These are phyloP conservation scores for Whalleya microplaca DNA, from an alignment of 2,329 filamentous ascomycete genomes.

Conservation along the genomic window DNA sequence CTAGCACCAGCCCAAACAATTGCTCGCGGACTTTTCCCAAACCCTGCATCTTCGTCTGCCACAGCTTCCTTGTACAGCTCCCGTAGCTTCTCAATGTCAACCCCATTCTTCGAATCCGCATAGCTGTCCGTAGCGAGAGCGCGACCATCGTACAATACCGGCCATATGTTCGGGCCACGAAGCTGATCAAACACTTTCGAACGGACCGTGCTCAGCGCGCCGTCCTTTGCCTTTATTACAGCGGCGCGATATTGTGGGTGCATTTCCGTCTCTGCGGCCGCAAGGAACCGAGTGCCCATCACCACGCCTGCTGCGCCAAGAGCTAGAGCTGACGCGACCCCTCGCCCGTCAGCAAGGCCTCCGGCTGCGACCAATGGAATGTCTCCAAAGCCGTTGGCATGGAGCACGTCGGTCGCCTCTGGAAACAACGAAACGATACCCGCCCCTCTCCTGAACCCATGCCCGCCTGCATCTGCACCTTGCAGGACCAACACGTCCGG, in stretches of 20 bases:
- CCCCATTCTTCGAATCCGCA: not conserved
- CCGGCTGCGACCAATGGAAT: conserved; percentile 56
- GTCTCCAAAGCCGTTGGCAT: conserved; percentile 14
- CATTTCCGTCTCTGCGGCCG: conserved; percentile 46
- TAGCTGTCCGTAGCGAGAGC: conserved; percentile 6
- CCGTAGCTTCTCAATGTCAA: conserved; percentile 5
- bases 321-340: conserved; percentile 51
- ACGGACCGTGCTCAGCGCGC: conserved; percentile 39
- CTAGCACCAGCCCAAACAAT: conserved; percentile 11
- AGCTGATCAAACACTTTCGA: conserved; percentile 50
- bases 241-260: too few species aligned
- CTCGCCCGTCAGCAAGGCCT: conserved; percentile 56
- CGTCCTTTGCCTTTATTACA: too few species aligned
- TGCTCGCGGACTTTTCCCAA: not conserved
- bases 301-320: conserved; percentile 58
- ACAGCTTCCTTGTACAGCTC: conserved; percentile 4
- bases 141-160: conserved; percentile 37
- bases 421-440: conserved; percentile 54
- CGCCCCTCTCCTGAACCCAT: conserved; percentile 50
- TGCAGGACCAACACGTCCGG: conserved; percentile 58
- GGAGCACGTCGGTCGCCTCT: conserved; percentile 49
- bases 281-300: conserved; percentile 68
- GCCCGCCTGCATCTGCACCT: conserved; percentile 58
- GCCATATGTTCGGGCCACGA: conserved; percentile 48
- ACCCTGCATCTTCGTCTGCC: conserved; percentile 1